Evolutionary conservation across 2,329 filamentous ascomycete species (phyloP), one percentile per base, ranked within the genome.

Genomic region (Colletotrichum tabaci): DNA sequence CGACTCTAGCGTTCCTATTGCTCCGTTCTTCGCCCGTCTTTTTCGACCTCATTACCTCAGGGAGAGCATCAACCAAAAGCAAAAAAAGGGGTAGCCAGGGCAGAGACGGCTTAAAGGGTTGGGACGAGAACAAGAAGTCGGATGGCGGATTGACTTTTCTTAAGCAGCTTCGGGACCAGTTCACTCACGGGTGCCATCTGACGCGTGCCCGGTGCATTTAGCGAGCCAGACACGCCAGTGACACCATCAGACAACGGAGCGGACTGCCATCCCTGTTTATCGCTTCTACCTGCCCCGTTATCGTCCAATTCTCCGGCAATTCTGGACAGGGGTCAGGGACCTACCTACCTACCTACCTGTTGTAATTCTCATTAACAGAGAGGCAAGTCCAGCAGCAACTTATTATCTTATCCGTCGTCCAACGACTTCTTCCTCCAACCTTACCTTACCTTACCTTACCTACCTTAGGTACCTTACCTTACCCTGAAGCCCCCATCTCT

Each of bases 181-280:
- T 60, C 46, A 35, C 30, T 40, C 13, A 50, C 35, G 35, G 30
- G 8, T 2, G 30, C 30, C 30, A 50, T 71, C 63, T 57, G 47
- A 67, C 50, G 23, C 21, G 8, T 23, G 18, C 60, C 18, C 13
- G 47, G n/a, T 35, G 46, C 46, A 38, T 44, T 35, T 63, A 38
- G 58, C 16, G 40, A 63, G 50, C 49, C 30, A 26, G 46, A 55
- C 53, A 49, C 26, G 21, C 26, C 40, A 40, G 35, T 23, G 35
- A 63, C 50, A 50, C 68, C 57, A 58, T 38, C 35, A 38, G 35
- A 38, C 35, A 38, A 38, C 9, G 55, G 26, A 60, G 65, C 68
- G 63, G 46, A 38, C 35, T 38, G 2, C 35, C 65, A 71, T 71
- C 68, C 68, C 68, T 71, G 64, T 40, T 52, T 42, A 68, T 71